phyloP scores from a whole-genome alignment of 371 early-diverging fungal species.

The Furculomyces boomerangus region DNA sequence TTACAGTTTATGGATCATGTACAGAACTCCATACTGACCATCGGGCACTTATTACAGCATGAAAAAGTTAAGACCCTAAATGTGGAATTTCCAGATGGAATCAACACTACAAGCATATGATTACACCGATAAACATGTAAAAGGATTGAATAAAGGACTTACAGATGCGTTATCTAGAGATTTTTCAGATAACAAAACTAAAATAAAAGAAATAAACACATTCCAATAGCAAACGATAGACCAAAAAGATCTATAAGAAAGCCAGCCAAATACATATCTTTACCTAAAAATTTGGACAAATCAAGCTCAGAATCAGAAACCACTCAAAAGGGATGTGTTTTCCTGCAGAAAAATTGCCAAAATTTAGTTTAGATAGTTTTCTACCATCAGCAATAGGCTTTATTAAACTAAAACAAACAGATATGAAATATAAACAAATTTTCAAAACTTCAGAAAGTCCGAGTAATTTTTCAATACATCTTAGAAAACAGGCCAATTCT shows the following conservation, averaged over 20 bases:
- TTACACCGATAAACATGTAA: background rate
- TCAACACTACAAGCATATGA: background rate
- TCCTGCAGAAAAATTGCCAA: background rate
- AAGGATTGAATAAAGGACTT: background rate
- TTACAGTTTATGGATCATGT: background rate
- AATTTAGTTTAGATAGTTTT: background rate
- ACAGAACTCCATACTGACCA: background rate
- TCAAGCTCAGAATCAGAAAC: background rate
- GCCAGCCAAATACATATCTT: background rate
- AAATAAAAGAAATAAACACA: background rate
- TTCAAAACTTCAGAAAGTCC: background rate
- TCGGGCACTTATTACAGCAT: background rate
- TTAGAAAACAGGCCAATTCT: background rate
- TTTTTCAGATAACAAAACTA: background rate
- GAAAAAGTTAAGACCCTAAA: background rate
- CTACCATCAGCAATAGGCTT: background rate
- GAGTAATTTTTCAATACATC: background rate
- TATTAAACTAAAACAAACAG: background rate
- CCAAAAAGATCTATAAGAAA: background rate
- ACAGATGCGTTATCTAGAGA: background rate
- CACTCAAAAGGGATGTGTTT: background rate
- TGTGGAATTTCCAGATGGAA: background rate
- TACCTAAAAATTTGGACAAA: background rate
- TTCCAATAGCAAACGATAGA: background rate
- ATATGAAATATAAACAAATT: background rate